phyloP scores from a whole-genome alignment of 257 asterid species.

The Solanum corneliomulleri region DNA sequence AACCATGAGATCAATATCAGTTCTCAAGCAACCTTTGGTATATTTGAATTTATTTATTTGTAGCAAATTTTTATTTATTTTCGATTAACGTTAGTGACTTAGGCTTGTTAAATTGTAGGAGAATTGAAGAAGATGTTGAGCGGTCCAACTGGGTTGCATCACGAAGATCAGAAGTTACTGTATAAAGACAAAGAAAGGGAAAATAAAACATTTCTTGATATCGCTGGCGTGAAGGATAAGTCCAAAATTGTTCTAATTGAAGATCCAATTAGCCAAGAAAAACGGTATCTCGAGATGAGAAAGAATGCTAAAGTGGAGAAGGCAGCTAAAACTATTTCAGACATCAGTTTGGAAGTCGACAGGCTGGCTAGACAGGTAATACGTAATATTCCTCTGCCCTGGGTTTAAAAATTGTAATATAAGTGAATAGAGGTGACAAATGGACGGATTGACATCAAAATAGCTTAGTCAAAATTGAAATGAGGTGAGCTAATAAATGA shows the following conservation, averaged over 20 bases:
- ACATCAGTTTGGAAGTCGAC: constrained; percentile 32
- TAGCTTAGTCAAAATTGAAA: background rate
- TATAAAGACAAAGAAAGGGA: constrained; percentile 31
- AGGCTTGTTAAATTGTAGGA: constrained; percentile 1
- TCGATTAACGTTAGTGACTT: background rate
- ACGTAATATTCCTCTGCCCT: background rate
- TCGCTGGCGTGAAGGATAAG: constrained; percentile 28
- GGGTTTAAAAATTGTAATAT: background rate
- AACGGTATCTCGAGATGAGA: constrained; percentile 30
- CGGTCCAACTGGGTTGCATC: constrained; percentile 34
- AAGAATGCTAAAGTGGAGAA: constrained; percentile 32
- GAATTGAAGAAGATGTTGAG: constrained; percentile 36
- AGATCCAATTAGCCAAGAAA: constrained; percentile 42
- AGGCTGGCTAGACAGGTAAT: constrained; percentile 30
- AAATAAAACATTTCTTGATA: constrained; percentile 24
- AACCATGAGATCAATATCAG: constrained; percentile 31
- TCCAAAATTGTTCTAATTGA: constrained; percentile 30
- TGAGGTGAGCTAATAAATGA: background rate
- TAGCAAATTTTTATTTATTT: background rate
- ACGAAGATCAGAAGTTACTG: constrained; percentile 32
- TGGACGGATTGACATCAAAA: background rate
- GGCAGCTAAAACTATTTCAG: constrained; percentile 35
- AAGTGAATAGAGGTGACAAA: background rate
- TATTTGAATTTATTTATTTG: background rate
- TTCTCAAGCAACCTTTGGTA: constrained; percentile 40